Conservation (phyloP, 2,329 filamentous ascomycete species). For the Pseudocercospora fuligena region DNA sequence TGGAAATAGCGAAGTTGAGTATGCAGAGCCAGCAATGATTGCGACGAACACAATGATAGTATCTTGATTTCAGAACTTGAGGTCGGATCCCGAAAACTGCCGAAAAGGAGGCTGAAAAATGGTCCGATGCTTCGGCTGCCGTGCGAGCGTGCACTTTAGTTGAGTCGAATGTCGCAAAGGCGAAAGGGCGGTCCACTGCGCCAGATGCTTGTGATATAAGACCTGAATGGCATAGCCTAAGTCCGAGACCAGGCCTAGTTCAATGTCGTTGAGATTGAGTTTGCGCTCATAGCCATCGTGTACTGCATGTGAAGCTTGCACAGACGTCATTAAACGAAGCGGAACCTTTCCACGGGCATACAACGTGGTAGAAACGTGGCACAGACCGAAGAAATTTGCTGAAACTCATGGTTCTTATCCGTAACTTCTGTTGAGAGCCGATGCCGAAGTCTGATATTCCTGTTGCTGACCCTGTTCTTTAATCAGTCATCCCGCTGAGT, state of each 20-base stretch:
- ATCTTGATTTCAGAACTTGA: neutral
- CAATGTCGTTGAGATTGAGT: neutral
- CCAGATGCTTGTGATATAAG: too few relatives aligned
- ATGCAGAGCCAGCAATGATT: too few relatives aligned
- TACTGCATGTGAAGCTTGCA: neutral
- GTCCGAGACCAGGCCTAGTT: neutral
- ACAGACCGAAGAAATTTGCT: neutral
- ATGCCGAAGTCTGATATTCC: neutral
- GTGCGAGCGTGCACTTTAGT: neutral
- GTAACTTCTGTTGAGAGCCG: neutral
- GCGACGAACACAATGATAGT: neutral
- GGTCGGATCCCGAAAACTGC: neutral
- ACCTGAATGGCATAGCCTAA: too few relatives aligned
- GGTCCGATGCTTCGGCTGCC: neutral
- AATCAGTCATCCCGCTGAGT: conserved; percentile 1
- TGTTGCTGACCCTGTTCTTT: neutral
- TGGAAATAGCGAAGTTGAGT: too few relatives aligned
- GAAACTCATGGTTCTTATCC: neutral
- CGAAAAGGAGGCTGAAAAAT: neutral
- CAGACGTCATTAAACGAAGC: neutral
- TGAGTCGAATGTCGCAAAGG: neutral
- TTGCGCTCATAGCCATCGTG: neutral
- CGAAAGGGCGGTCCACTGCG: too few relatives aligned
- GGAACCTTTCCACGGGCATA: neutral
- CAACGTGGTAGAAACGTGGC: neutral